Conservation (phyloP, 2,329 filamentous ascomycete genomes). For the Penicillium hesseltinei region DNA sequence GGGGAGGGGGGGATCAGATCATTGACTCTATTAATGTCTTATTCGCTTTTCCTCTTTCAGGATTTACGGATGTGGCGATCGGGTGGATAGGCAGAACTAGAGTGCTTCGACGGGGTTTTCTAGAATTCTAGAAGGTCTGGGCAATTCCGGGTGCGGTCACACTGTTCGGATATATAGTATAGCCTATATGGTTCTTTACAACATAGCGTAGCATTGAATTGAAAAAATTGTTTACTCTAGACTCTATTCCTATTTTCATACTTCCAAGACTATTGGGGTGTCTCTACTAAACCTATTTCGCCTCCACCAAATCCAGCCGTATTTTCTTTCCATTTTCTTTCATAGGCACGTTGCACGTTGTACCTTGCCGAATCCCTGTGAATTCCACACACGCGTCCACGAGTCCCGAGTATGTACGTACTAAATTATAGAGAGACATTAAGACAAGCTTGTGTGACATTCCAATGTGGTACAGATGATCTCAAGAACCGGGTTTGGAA, state of each 20-base stretch:
- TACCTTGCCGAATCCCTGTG: neutral
- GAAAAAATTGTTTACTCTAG: neutral
- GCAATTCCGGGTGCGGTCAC: slow-evolving; percentile 3
- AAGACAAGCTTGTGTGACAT: slow-evolving; percentile 5
- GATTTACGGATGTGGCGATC: slow-evolving; percentile 22
- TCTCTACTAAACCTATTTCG: neutral
- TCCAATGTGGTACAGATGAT: slow-evolving; percentile 1
- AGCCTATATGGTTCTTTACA: no score
- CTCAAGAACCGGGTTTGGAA: neutral
- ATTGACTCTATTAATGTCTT: neutral
- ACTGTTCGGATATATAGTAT: neutral
- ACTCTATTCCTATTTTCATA: neutral
- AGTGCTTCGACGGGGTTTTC: slow-evolving; percentile 19
- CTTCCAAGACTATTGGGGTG: neutral
- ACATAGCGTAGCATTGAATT: neutral
- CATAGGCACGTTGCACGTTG: neutral
- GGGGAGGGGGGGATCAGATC: neutral
- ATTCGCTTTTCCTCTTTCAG: neutral
- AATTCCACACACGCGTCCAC: slow-evolving; percentile 1
- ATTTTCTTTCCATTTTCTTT: neutral
- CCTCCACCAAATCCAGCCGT: neutral
- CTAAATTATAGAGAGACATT: neutral
- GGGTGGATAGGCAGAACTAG: slow-evolving; percentile 5
- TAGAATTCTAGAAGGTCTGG: slow-evolving; percentile 21
- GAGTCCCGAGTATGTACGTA: neutral